Conservation (phyloP, 1,139 yeast species). For the Yamadazyma sp. region DNA sequence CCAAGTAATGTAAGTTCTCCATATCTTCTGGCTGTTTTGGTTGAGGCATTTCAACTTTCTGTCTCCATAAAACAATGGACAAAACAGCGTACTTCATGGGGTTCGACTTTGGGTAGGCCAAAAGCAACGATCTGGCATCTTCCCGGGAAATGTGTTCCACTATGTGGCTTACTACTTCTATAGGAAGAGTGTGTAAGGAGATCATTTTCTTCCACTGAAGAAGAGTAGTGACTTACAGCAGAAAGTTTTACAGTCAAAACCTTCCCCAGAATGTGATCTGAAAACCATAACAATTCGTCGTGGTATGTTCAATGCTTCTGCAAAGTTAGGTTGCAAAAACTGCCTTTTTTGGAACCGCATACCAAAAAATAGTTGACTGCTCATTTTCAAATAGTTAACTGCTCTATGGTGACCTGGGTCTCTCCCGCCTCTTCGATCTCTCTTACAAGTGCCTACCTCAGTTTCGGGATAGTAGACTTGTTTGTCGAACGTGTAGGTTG, state of each 20-base stretch:
- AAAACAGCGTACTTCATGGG: background rate
- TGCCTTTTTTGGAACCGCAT: background rate
- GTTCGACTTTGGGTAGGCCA: background rate
- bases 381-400: too few species aligned
- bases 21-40: too few species aligned
- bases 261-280: too few species aligned
- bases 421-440: too few species aligned
- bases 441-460: background rate
- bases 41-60: too few species aligned
- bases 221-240: too few species aligned
- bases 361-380: too few species aligned
- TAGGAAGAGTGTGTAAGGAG: background rate
- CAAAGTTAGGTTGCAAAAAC: background rate
- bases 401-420: too few species aligned
- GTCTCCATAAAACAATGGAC: background rate
- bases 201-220: too few species aligned
- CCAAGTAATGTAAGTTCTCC: too few species aligned
- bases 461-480: slow-evolving; percentile 49
- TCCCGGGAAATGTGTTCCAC: background rate
- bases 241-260: too few species aligned
- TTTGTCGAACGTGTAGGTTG: slow-evolving; percentile 48
- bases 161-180: background rate
- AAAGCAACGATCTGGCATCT: background rate
- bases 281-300: background rate
- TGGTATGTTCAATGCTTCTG: too few species aligned